Evolutionary conservation across 202 grass and related monocot genomes (phyloP), one percentile per base, ranked within the genome.

Genomic region (Miscanthus sacchariflorus): DNA sequence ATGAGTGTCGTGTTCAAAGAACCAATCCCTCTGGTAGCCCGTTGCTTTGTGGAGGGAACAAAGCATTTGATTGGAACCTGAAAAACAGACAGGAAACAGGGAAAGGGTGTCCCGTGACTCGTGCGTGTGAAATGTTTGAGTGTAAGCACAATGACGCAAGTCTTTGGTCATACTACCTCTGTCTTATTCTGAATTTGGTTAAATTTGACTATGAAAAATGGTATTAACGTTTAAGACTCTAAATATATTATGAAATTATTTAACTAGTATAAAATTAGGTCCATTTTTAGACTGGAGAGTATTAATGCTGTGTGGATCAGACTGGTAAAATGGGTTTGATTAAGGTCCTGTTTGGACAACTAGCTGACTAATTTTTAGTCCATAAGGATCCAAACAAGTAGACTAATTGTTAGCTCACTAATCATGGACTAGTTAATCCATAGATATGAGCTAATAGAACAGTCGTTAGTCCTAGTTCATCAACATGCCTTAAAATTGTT

Each of bases 41-140:
- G 64, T 30, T 23, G 72, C 78, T 86, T 90, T 49, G 42, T 24
- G 8, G 40, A 18, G 36, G 38, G 79, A 78, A n/a, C 66, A 78
- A 86, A 58, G 65, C 13, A 59, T 75, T 68, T 30, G 64, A 70
- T 81, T 86, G 71, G 50, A 70, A 70, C 48, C 21, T 30, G 28
- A 30, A 30, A 30, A 30, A 30, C 77, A 36, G 30, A 78, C 58
- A 70, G 18, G 45, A 67, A 81, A 81, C 30, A 30, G 52, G 54
- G 30, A 80, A 84, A 68, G 3, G 11, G 58, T 44, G 81, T 17
- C 21, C 17, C 19, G 64, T 59, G 44, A n/a, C 35, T 56, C 43
- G 70, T 63, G 64, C 68, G 38, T 70, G 24, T 86, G 21, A 78
- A 39, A 76, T 75, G 69, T 12, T 70, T 2, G 28, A 23, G 49